Evolutionary conservation across 2,329 filamentous ascomycete species (phyloP), one percentile per base, ranked within the genome.

Genomic region (Lachnellula hyalina): DNA sequence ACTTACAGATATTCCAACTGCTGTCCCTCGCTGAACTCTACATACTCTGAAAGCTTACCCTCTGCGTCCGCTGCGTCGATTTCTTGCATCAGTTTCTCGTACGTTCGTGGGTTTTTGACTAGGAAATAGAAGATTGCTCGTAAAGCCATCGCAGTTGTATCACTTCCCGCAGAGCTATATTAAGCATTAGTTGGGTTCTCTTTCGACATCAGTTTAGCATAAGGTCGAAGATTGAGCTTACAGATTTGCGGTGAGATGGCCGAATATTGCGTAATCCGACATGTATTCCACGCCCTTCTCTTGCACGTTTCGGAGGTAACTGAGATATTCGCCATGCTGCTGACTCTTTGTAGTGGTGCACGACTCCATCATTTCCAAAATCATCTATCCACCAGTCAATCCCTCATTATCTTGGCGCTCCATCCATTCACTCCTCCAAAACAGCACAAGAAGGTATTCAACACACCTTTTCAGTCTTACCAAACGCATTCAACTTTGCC

Each of bases 41-140:
- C 17, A 9, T 35, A 32, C 2, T 51, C 12, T 1, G 55, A 60
- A 3, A 57, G 17, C 15, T 41, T 49, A 7, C 53, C 59, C 11
- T 21, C 47, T 8, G 23, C 35, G 19, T 51, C 35, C 7, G 53
- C 49, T 5, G 34, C 40, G 11, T 57, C 40, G 15, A 62, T 54
- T 34, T 63, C 58, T 19, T 35, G 25, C 4, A 46, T 36, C 0
- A 63, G 46, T n/a, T 35, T 55, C 11, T 54, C n/a, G 23, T 56
- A 51, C 3, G 14, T 36, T 12, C 11, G 15, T 19, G 56, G 55
- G 23, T 46, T 57, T 23, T 54, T 54, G 44, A 61, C 32, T 11
- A 63, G 49, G 23, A 51, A 55, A n/a, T 63, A 57, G 14, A 61
- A 46, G 11, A 51, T 50, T 5, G 60, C 47, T n/a, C 58, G 47